Evolutionary conservation across 225 moss, liverwort and hornwort species (phyloP).

Genomic region (Marchantia polymorpha): DNA sequence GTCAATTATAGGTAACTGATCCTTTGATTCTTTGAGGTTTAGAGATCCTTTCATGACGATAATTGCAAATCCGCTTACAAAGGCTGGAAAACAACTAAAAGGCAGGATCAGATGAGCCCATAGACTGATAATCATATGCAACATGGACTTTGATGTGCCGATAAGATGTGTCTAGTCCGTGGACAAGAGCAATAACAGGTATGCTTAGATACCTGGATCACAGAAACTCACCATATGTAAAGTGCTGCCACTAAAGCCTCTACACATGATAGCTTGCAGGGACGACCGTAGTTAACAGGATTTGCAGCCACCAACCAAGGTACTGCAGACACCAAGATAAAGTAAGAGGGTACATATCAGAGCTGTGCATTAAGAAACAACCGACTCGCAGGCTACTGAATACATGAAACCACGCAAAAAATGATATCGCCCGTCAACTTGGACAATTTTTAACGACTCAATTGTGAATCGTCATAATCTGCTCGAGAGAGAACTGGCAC

Average conservation of each 20-base stretch:
- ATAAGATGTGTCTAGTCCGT: too few relatives aligned
- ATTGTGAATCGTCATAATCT: not conserved
- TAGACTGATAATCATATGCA: too few relatives aligned
- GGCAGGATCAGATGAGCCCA: too few relatives aligned
- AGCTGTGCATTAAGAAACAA: not conserved
- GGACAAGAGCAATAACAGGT: not conserved
- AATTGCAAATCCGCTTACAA: too few relatives aligned
- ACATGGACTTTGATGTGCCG: too few relatives aligned
- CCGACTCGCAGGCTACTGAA: not conserved
- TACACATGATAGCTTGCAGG: slow-evolving; percentile 94
- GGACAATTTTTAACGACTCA: not conserved
- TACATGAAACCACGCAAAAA: not conserved
- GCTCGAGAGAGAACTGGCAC: slow-evolving; percentile 7
- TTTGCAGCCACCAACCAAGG: slow-evolving; percentile 98
- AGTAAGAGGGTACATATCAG: not conserved
- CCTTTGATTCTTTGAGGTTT: too few relatives aligned
- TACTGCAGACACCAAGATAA: slow-evolving; percentile 41
- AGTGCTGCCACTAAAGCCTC: slow-evolving; percentile 90
- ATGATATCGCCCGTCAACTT: not conserved
- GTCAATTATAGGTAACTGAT: too few relatives aligned
- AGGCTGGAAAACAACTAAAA: too few relatives aligned
- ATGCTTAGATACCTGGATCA: not conserved
- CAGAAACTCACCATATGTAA: slow-evolving; percentile 61
- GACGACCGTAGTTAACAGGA: slow-evolving; percentile 94
- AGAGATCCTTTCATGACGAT: too few relatives aligned